Conservation (phyloP, 2,329 filamentous ascomycete genomes). For the Diaporthe velutina region DNA sequence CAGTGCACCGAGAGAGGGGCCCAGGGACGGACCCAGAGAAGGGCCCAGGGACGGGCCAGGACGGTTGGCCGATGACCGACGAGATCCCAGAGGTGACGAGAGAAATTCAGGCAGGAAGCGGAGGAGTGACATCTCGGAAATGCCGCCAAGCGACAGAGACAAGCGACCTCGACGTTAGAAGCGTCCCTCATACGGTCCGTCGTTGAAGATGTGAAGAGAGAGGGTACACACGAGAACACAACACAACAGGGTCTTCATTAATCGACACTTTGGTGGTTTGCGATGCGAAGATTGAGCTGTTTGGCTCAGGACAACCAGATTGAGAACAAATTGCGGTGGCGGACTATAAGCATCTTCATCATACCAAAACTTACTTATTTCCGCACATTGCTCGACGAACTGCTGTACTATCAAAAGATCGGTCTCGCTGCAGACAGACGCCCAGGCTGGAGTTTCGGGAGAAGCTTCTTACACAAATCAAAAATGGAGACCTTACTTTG, state of each 20-base stretch:
- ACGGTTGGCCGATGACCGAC: slow-evolving; percentile 46
- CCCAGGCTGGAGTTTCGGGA: neutral
- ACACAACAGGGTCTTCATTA: neutral
- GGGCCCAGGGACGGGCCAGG: slow-evolving; percentile 51
- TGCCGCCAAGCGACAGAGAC: slow-evolving; percentile 59
- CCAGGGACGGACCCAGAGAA: slow-evolving; percentile 50
- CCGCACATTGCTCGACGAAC: slow-evolving; percentile 26
- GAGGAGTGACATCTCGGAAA: slow-evolving; percentile 61
- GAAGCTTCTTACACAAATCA: neutral
- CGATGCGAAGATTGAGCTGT: slow-evolving; percentile 14
- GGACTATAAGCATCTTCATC: slow-evolving; percentile 25
- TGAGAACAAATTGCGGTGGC: slow-evolving; percentile 18
- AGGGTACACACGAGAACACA: neutral
- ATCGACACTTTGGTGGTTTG: neutral
- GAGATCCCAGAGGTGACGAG: slow-evolving; percentile 52
- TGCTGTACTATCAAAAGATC: slow-evolving; percentile 25
- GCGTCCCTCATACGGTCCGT: slow-evolving; percentile 1
- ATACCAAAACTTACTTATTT: slow-evolving; percentile 3
- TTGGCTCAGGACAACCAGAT: slow-evolving; percentile 33
- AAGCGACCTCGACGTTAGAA: slow-evolving; percentile 66
- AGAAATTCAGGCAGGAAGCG: slow-evolving; percentile 53
- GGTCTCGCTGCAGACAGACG: slow-evolving; percentile 23
- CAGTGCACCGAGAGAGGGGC: slow-evolving; percentile 51
- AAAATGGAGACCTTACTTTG: slow-evolving; percentile 22
- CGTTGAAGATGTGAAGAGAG: slow-evolving; percentile 9